Base-by-base conservation (phyloP, 129 eudicot genomes). In the Artemisia tridentata region DNA sequence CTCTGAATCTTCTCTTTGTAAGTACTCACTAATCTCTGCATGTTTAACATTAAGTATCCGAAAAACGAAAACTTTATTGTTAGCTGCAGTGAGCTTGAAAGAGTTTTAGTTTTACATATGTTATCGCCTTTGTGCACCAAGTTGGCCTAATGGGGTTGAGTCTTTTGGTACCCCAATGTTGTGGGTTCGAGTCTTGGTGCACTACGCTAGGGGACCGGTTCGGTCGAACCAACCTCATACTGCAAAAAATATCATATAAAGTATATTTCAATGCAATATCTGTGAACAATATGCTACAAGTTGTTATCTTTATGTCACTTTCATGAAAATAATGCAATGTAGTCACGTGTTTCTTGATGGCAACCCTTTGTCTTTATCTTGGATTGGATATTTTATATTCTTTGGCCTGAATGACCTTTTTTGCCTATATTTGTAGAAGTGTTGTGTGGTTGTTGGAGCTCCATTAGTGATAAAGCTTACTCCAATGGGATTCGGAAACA, bases 371-470 rank as follows among this genome's bases (percentile, higher is more conserved):
- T 23, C 50, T 51, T 29, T 52, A 7, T 38, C 45, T 7, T 38
- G 45, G 45, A 38, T 16, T 11, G n/a, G 15, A 65, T 27, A 57
- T 72, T 73, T 64, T 31, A 45, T 63, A 12, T 14, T 11, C 38
- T 43, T 75, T 75, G 57, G 21, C 59, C 56, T 34, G 72, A 75
- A 56, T 72, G 23, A 75, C 68, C 29, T 67, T 67, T 52, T 67
- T 75, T 67, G 38, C 12, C 14, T 67, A 5, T 18, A 58, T 9
- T 14, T 29, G 71, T 19, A 67, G 52, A 75, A 47, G 7, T 13
- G 60, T 27, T 27, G 27, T 23, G 29, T 25, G 56, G 12, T 21
- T 54, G 43, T 17, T 38, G 65, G 18, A 27, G 63, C 34, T 27
- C 12, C 63, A 68, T 65, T 74, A 8, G 4, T 51, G 56, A 13